Base-by-base conservation (phyloP, 169 alveolate species). In the Plasmodium yoelii region DNA sequence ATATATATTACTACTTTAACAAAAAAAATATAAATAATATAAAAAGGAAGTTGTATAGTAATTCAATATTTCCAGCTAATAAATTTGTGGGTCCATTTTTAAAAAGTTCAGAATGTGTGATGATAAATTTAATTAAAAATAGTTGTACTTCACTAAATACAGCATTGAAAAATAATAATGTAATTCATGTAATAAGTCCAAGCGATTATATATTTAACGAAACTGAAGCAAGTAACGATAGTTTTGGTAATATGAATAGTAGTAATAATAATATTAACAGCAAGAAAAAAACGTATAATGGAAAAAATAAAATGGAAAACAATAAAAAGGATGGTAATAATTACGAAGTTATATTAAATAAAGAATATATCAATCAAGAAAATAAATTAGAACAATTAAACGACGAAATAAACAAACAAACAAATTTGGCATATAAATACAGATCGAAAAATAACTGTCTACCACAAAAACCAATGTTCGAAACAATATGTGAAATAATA, bases 401-500 rank as follows among this genome's bases (percentile, higher is more conserved):
- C 28, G 70, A 77, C 42, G 65, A 77, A 63, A 19, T 82, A 71
- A 70, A 26, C 22, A 80, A 61, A 22, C 77, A 90, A 69, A 70
- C 88, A 26, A 34, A 74, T 84, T 22, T 53, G 42, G 69, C 72
- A 51, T 19, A 61, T 57, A 64, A 34, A 42, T 59, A 63, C 42
- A 55, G 86, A 64, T 26, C 60, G 47, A 70, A 56, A 51, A 70
- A 77, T 55, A 70, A 88, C 47, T 69, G 42, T 44, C 39, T 70
- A 12, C 84, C 93, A 0, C 86, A 42, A 69, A 74, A 80, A n/a
- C 26, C 89, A 1, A 51, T 88, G 57, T 49, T 64, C 28, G 92
- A 92, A 55, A 55, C 92, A 26, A 88, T 95, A 6, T 94, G 97
- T 77, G 95, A 94, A 80, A 95, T 95, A 28, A 71, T 92, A 80